These are phyloP conservation scores for Picea sitchensis DNA, from an alignment of 75 land plant genomes.

Conservation along the genomic window DNA sequence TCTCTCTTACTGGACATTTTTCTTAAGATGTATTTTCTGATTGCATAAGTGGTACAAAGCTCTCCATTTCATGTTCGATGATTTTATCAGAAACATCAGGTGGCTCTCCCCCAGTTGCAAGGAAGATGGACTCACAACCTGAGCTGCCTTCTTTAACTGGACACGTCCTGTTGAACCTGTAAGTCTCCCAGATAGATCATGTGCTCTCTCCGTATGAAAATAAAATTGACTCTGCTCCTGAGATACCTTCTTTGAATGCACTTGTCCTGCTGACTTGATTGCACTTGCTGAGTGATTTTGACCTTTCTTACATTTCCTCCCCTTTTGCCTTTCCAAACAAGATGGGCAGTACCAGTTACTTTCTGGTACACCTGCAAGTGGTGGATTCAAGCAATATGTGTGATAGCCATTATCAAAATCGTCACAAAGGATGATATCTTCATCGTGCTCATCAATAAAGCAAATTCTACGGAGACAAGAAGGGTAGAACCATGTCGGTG, in stretches of 20 bases:
- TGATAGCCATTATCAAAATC: slow-evolving; percentile 42
- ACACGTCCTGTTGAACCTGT: neutral
- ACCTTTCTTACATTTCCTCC: slow-evolving; percentile 5
- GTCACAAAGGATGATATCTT: slow-evolving; percentile 32
- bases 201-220: neutral
- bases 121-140: neutral
- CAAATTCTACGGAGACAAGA: slow-evolving; percentile 28
- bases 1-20: too few relatives aligned
- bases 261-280: slow-evolving; percentile 8
- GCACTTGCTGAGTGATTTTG: neutral
- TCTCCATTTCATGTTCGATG: too few relatives aligned
- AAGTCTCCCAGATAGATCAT: neutral
- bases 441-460: slow-evolving; percentile 30
- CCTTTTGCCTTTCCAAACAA: slow-evolving; percentile 22
- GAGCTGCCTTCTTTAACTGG: neutral
- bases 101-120: too few relatives aligned
- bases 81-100: too few relatives aligned
- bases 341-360: slow-evolving; percentile 41
- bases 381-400: slow-evolving; percentile 33
- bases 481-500: slow-evolving; percentile 11
- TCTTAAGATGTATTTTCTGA: too few relatives aligned
- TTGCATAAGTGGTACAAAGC: too few relatives aligned
- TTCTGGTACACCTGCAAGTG: slow-evolving; percentile 32
- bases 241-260: neutral
- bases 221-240: neutral